These are phyloP conservation scores for Orbilia brochopaga DNA, from an alignment of 2,329 filamentous ascomycete species.

Conservation along the genomic window DNA sequence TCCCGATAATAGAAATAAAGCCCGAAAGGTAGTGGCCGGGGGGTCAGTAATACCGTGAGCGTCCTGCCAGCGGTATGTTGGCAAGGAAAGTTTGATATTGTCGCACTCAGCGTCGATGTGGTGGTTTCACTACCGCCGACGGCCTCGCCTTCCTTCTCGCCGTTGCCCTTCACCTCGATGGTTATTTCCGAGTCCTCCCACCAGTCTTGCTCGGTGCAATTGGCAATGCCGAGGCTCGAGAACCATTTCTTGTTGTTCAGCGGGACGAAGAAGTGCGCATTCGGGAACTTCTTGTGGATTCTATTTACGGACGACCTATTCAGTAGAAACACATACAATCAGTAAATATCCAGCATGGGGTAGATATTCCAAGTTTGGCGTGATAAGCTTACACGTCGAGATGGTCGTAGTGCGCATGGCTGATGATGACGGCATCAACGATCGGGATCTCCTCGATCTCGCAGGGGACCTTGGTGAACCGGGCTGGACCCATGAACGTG, in stretches of 20 bases:
- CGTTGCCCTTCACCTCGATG: conserved; percentile 50
- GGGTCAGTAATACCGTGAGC: conserved; percentile 37
- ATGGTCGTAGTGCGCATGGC: conserved; percentile 93
- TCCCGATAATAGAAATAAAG: conserved; percentile 17
- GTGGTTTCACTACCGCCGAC: conserved; percentile 47
- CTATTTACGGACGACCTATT: conserved; percentile 59
- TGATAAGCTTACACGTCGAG: conserved; percentile 67
- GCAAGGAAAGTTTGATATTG: conserved; percentile 78
- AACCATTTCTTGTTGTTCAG: conserved; percentile 83
- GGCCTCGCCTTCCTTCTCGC: conserved; percentile 27
- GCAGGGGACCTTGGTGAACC: conserved; percentile 80
- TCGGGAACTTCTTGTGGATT: conserved; percentile 65
- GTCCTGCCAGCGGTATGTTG: conserved; percentile 70
- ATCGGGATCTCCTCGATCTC: conserved; percentile 76
- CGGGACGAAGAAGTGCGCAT: conserved; percentile 86
- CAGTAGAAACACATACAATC: too few species aligned
- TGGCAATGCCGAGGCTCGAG: conserved; percentile 69
- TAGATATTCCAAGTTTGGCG: too few species aligned
- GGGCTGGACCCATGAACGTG: conserved; percentile 71
- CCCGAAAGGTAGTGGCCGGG: conserved; percentile 6
- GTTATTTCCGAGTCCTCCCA: conserved; percentile 68
- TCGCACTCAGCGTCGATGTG: conserved; percentile 66
- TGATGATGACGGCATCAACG: conserved; percentile 79
- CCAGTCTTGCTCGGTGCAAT: conserved; percentile 92
- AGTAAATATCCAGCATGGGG: conserved; percentile 63